These are phyloP conservation scores for Salvia miltiorrhiza DNA, from an alignment of 257 asterid species.

Conservation along the genomic window DNA sequence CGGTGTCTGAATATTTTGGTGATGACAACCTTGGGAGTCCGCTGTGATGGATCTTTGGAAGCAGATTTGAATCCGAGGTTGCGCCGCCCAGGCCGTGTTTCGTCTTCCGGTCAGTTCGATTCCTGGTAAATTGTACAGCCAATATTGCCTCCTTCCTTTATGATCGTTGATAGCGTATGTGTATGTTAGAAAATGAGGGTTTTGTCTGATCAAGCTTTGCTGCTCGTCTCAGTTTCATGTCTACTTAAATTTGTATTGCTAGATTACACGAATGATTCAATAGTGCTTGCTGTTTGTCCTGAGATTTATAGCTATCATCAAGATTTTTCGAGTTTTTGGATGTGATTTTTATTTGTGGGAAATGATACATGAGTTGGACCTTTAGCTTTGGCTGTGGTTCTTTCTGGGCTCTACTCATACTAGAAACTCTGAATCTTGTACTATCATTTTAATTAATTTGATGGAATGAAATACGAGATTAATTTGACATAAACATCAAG, in stretches of 20 bases:
- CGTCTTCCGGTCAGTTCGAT: neutral
- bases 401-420: neutral
- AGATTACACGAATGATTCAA: conserved; percentile 14
- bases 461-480: too few relatives aligned
- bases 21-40: neutral
- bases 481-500: too few relatives aligned
- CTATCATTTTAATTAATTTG: too few relatives aligned
- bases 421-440: neutral
- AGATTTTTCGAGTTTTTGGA: neutral
- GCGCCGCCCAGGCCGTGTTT: conserved; percentile 8
- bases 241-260: conserved; percentile 12
- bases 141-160: neutral
- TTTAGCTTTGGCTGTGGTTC: neutral
- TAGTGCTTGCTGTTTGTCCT: conserved; percentile 29
- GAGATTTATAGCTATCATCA: conserved; percentile 8
- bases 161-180: neutral
- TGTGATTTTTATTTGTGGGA: neutral
- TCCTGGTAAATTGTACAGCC: conserved; percentile 32
- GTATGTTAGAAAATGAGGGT: conserved; percentile 17
- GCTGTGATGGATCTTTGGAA: conserved; percentile 9
- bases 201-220: conserved; percentile 16
- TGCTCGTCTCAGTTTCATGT: conserved; percentile 3
- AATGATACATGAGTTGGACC: neutral
- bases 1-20: neutral
- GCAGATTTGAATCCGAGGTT: conserved; percentile 3